Conservation (phyloP, 225 moss, liverwort and hornwort genomes). For the Sphagnum tenellum region DNA sequence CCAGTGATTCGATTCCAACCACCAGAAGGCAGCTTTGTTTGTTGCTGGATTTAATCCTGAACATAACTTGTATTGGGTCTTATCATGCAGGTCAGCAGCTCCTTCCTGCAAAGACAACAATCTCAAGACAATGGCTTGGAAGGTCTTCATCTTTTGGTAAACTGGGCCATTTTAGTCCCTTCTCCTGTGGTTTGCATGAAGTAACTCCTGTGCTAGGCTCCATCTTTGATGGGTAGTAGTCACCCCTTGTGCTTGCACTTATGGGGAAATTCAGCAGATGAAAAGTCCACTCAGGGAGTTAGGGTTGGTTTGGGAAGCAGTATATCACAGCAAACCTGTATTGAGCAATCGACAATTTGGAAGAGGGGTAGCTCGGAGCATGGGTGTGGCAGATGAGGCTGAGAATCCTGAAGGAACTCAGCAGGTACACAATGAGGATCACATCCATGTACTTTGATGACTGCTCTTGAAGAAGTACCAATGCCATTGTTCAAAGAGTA, state of each 20-base stretch:
- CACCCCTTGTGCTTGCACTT: background rate
- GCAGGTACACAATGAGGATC: too few relatives aligned
- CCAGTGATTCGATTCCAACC: too few relatives aligned
- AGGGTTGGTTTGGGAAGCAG: slow-evolving; percentile 2
- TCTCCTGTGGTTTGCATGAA: background rate
- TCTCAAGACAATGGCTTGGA: too few relatives aligned
- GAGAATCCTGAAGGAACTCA: background rate
- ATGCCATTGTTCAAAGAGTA: too few relatives aligned
- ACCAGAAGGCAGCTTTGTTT: too few relatives aligned
- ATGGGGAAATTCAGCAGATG: background rate
- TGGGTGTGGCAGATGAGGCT: slow-evolving; percentile 3
- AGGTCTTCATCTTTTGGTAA: slow-evolving; percentile 1
- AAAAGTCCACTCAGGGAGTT: background rate
- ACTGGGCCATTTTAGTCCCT: background rate
- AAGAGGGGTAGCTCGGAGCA: slow-evolving; percentile 7
- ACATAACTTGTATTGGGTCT: too few relatives aligned
- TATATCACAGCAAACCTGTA: background rate
- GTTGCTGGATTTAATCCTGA: too few relatives aligned
- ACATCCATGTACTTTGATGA: too few relatives aligned
- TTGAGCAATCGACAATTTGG: slow-evolving; percentile 1
- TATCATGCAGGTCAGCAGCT: too few relatives aligned
- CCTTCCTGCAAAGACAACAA: too few relatives aligned
- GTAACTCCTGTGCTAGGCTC: background rate
- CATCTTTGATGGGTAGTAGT: background rate
- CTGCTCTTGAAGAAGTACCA: too few relatives aligned